Base-by-base conservation (phyloP, 2,329 filamentous ascomycete species). In the Alternaria viburni region DNA sequence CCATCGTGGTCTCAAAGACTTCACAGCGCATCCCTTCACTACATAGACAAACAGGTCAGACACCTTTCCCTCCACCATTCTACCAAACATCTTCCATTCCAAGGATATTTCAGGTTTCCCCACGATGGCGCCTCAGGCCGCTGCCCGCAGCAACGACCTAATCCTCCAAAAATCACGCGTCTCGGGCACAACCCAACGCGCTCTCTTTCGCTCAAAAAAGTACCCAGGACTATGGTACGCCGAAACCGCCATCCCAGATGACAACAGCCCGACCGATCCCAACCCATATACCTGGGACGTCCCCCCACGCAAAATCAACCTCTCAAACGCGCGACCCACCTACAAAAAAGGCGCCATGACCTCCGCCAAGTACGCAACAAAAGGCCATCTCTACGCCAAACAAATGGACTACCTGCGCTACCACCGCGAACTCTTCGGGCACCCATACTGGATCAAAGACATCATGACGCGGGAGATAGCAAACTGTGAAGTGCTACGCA, bases 1-100 rank as follows among this genome's bases (percentile, higher is more conserved):
- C 52, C 44, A 21, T 61, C 57, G 32, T 54, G 52, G 45, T 59
- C 26, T 52, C 50, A 13, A 62, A n/a, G 21, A 36, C 36, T 54
- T 43, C 32, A 19, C 28, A 25, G 44, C 8, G 21, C 12, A 46
- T 5, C 44, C 44, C 12, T 46, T 46, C 44, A 15, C 44, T 25
- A 15, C 12, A 46, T 23, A 46, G 19, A 19, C 44, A 23, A 46
- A 23, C 44, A 21, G 0, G 10, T 2, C 44, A 46, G 7, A 21
- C 19, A 5, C 7, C 19, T 46, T 15, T 46, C 44, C 19, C 12
- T 46, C 12, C 19, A 11, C 32, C 15, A 4, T n/a, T n/a, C 32
- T n/a, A 36, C 32, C 15, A 15, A 36, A 36, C 13, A 36, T 36
- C 30, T 36, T n/a, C n/a, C n/a, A n/a, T n/a, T n/a, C n/a, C n/a